Base-by-base conservation (phyloP, 2,329 filamentous ascomycete genomes). In the Botrytis galanthina region DNA sequence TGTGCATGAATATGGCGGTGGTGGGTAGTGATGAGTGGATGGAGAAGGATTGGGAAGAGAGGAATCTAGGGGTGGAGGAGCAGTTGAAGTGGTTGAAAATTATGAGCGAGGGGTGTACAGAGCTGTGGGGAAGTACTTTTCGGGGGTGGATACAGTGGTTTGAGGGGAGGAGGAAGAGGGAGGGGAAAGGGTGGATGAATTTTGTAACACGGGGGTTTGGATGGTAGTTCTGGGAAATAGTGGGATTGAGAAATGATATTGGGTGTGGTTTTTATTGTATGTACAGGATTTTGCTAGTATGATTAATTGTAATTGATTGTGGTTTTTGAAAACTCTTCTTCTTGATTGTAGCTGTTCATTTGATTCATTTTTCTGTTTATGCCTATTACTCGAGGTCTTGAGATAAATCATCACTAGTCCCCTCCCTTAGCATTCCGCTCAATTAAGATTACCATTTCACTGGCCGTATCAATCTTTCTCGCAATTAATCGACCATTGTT, bases 171-270 rank as follows among this genome's bases (percentile, higher is more conserved):
- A 57, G 4, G 9, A 54, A 0, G 48, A 68, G 3, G 12, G 10
- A 1, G 18, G 66, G 44, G 12, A 32, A 22, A 4, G 10, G 48
- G 16, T 3, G 44, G 44, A 18, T 46, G 4, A 46, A 4, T 48
- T 18, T 32, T 8, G 26, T n/a, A 14, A n/a, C 12, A 14, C 0
- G 5, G 5, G 10, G 12, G 10, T n/a, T 26, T n/a, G 4, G n/a
- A n/a, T n/a, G 22, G 46, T 51, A 0, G 5, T 16, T 16, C 7
- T 29, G n/a, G 10, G n/a, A 7, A 12, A 16, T 54, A 8, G 2
- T 16, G 51, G 51, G 10, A n/a, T 51, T 51, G 10, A 54, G 14
- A 0, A 8, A 29, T 44, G 8, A 18, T 35, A 26, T 4, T n/a
- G 29, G 42, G 18, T 35, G 3, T 39, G 9, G 9, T 32, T 22